phyloP scores from a whole-genome alignment of 2,329 filamentous ascomycete species.

The Clarireedia monteithiana region DNA sequence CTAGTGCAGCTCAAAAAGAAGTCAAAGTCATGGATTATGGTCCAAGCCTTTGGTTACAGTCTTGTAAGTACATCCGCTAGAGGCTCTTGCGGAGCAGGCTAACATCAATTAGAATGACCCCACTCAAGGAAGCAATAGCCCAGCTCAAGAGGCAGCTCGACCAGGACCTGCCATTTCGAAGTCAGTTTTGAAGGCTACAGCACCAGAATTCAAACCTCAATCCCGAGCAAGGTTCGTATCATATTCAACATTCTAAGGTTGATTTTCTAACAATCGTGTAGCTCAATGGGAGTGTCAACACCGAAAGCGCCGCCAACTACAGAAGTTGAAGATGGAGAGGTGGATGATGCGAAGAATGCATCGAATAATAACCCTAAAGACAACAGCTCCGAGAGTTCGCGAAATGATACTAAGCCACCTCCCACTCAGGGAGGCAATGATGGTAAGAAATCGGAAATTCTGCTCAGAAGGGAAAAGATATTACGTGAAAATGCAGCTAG shows the following conservation, averaged over 20 bases:
- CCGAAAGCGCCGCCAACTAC: conserved; percentile 26
- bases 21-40: conserved; percentile 63
- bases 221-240: conserved; percentile 27
- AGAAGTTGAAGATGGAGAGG: conserved; percentile 66
- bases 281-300: conserved; percentile 28
- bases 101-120: conserved; percentile 17
- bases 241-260: conserved; percentile 25
- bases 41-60: conserved; percentile 63
- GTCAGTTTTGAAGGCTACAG: conserved; percentile 48
- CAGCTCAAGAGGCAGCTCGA: conserved; percentile 4
- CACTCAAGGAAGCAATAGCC: conserved; percentile 10
- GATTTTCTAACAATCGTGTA: conserved; percentile 17
- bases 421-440: conserved; percentile 11
- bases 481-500: conserved; percentile 24
- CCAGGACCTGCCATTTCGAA: conserved; percentile 14
- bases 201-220: conserved; percentile 56
- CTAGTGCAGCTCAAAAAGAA: conserved; percentile 61
- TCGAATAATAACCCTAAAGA: conserved; percentile 2
- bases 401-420: conserved; percentile 15
- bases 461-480: conserved; percentile 23
- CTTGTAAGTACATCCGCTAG: conserved; percentile 39
- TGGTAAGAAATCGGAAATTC: conserved; percentile 22
- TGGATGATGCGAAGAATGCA: conserved; percentile 48
- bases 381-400: conserved; percentile 3
- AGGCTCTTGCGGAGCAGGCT: conserved; percentile 22